Evolutionary conservation across 2,329 filamentous ascomycete species (phyloP).

Genomic region (Cladobotryum mycophilum): DNA sequence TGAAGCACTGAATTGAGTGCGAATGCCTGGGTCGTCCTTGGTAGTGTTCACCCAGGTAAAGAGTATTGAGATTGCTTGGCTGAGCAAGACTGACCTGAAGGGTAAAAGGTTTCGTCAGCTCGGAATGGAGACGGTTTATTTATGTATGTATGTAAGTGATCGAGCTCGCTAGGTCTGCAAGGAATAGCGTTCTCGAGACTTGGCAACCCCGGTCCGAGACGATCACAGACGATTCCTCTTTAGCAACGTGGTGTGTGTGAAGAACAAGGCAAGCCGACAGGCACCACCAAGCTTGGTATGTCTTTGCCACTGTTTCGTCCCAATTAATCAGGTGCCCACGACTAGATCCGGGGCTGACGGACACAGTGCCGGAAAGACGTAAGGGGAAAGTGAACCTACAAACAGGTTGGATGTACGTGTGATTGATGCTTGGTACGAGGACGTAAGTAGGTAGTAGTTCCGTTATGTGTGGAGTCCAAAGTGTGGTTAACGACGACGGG

Average conservation of each 20-base stretch:
- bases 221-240: conserved; percentile 8
- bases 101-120: conserved; percentile 10
- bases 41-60: not conserved
- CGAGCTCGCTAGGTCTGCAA: conserved; percentile 8
- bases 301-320: conserved; percentile 11
- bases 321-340: conserved; percentile 13
- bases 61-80: conserved; percentile 9
- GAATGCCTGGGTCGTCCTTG: conserved; percentile 12
- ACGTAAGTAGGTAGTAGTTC: not conserved
- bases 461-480: not conserved
- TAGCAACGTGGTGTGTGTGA: conserved; percentile 6
- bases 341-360: conserved; percentile 7
- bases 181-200: conserved; percentile 2
- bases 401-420: not conserved
- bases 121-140: conserved; percentile 12
- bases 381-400: not conserved
- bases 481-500: not conserved
- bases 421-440: not conserved
- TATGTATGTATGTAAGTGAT: conserved; percentile 9
- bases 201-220: conserved; percentile 12
- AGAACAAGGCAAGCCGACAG: conserved; percentile 9
- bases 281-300: conserved; percentile 6
- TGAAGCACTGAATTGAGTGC: conserved; percentile 14
- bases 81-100: conserved; percentile 11
- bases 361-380: not conserved